Conservation (phyloP, 768 basidiomycete species). For the Hericium coralloides region DNA sequence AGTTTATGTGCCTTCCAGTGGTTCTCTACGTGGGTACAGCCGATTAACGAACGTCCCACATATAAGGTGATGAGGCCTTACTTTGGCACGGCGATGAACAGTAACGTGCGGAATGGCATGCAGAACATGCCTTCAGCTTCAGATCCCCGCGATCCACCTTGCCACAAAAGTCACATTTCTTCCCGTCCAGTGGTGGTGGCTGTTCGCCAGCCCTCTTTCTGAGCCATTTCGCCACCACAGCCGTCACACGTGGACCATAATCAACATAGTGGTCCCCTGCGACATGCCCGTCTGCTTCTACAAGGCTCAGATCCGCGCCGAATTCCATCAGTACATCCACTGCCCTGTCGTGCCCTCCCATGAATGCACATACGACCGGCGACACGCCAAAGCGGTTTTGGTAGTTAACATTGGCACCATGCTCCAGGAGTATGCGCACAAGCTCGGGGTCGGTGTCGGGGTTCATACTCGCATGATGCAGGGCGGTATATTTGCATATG, state of each 20-base stretch:
- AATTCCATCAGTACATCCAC: constrained; percentile 42
- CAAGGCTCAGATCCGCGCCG: constrained; percentile 34
- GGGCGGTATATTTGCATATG: constrained; percentile 40
- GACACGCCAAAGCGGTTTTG: constrained; percentile 42
- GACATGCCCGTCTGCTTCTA: constrained; percentile 30
- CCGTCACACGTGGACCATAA: constrained; percentile 36
- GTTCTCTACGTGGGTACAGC: constrained; percentile 21
- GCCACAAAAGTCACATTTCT: constrained; percentile 35
- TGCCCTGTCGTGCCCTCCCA: constrained; percentile 2
- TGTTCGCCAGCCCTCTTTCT: constrained; percentile 35
- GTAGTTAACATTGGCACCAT: constrained; percentile 40
- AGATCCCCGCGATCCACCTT: constrained; percentile 26
- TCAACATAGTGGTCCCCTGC: constrained; percentile 21
- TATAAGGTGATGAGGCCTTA: constrained; percentile 17
- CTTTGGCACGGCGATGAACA: constrained; percentile 50
- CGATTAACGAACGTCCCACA: constrained; percentile 13
- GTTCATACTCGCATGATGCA: constrained; percentile 35
- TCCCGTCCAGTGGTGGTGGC: constrained; percentile 32
- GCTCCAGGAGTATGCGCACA: constrained; percentile 29
- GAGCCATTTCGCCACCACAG: constrained; percentile 37
- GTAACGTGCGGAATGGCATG: constrained; percentile 45
- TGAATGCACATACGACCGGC: constrained; percentile 28
- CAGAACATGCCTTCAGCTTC: constrained; percentile 31
- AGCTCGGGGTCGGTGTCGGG: constrained; percentile 21
- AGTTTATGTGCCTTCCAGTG: constrained; percentile 43